Evolutionary conservation across 2,329 filamentous ascomycete species (phyloP).

Genomic region (Arthrobotrys musiformis): DNA sequence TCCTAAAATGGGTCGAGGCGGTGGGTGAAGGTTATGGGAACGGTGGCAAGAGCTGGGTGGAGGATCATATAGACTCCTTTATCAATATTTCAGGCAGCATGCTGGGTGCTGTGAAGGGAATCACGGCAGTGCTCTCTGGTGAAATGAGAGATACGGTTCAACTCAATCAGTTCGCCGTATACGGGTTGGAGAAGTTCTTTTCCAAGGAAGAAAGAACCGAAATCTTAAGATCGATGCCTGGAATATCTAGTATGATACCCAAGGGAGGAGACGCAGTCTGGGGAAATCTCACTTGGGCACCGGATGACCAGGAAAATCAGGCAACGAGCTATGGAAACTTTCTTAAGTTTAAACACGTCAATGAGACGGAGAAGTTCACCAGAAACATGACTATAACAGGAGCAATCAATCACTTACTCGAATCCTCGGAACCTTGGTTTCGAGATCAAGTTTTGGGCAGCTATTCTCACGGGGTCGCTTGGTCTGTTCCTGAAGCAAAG

Average conservation of each 20-base stretch:
- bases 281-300: conserved; percentile 75
- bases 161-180: conserved; percentile 81
- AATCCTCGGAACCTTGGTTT: conserved; percentile 88
- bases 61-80: conserved; percentile 89
- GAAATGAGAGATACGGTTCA: conserved; percentile 90
- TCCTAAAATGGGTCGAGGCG: conserved; percentile 80
- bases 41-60: conserved; percentile 88
- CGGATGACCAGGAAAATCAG: conserved; percentile 82
- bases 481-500: conserved; percentile 60
- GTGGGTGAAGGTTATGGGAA: conserved; percentile 73
- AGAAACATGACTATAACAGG: conserved; percentile 83
- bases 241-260: conserved; percentile 83
- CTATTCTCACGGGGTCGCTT: conserved; percentile 90
- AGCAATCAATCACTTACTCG: conserved; percentile 80
- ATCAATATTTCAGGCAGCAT: conserved; percentile 98
- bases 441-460: conserved; percentile 74
- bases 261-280: conserved; percentile 94
- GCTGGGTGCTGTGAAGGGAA: conserved; percentile 90
- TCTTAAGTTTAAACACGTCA: conserved; percentile 79
- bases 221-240: conserved; percentile 96
- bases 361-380: conserved; percentile 70
- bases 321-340: conserved; percentile 80
- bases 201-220: conserved; percentile 89
- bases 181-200: conserved; percentile 94
- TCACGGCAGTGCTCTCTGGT: conserved; percentile 89